Evolutionary conservation across 2,329 filamentous ascomycete genomes (phyloP), one percentile per base, ranked within the genome.

Genomic region (Arachnopeziza araneosa): DNA sequence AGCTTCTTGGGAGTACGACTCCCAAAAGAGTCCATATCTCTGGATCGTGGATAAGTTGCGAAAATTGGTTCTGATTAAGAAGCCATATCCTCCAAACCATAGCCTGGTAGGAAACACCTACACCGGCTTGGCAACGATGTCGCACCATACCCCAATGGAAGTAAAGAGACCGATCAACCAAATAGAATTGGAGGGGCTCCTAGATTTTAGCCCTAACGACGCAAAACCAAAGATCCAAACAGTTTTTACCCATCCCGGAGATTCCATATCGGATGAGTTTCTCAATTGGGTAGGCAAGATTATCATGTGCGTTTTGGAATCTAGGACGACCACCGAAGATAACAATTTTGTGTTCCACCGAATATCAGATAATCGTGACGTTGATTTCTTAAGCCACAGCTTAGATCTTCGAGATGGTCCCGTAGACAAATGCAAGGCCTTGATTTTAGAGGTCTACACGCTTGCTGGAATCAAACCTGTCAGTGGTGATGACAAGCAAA

Each of bases 401-500:
- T 26, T 36, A 19, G n/a, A 19, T 50, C 19, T 54, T 64, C 7
- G 44, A 0, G 4, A 36, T 26, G 64, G 63, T 3, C 66, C 66
- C 3, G 8, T 48, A 9, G 65, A 71, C 23, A 67, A 67, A 30
- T 64, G 60, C 24, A 24, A 63, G 17, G 59, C 61, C 7, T 64
- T 61, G 24, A 58, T 64, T 26, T 51, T 70, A 14, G 64, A 64
- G 9, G 63, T 64, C 26, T 67, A 65, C 23, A 50, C 69, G 21
- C 23, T 71, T 23, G 70, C 68, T 24, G 70, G 68, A 21, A 53
- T 67, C 30, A 60, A 59, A 17, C 60, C 60, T 52, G 63, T 66
- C n/a, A 9, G 17, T 21, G 30, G 30, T 22, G 54, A 56, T 26
- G 44, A 56, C 24, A 56, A 26, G 30, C 10, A 7, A 4, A 24